Evolutionary conservation across 345 rosid genomes (phyloP).

Genomic region (Aquilaria yunnanensis): DNA sequence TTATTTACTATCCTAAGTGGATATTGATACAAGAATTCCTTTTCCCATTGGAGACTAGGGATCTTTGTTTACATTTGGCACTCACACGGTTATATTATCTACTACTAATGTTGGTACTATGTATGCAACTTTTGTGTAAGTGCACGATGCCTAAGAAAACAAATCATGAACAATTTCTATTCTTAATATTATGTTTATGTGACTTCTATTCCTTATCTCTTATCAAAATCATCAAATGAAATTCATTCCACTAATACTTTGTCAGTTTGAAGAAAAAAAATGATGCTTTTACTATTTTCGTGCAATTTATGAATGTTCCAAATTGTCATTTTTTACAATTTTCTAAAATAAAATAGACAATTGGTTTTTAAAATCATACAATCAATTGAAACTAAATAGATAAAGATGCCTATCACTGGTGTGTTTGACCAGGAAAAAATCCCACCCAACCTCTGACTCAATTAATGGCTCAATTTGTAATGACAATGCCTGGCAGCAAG

Average conservation of each 20-base stretch:
- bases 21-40: slow-evolving; percentile 55
- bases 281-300: neutral
- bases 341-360: no score
- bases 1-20: slow-evolving; percentile 47
- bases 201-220: neutral
- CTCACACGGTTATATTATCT: slow-evolving; percentile 56
- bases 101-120: slow-evolving; percentile 77
- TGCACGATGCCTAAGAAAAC: neutral
- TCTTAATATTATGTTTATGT: neutral
- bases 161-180: neutral
- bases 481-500: no score
- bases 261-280: neutral
- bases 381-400: no score
- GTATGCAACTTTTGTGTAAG: slow-evolving; percentile 89
- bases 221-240: neutral
- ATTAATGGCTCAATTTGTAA: no score
- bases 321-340: no score
- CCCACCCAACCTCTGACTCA: no score
- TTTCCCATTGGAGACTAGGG: slow-evolving; percentile 53
- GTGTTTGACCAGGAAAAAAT: no score
- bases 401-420: no score
- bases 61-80: slow-evolving; percentile 42
- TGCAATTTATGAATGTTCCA: no score
- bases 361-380: no score
- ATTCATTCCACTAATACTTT: neutral